Conservation (phyloP, 805 yeast genomes). For the Cyberlindnera amylophila region DNA sequence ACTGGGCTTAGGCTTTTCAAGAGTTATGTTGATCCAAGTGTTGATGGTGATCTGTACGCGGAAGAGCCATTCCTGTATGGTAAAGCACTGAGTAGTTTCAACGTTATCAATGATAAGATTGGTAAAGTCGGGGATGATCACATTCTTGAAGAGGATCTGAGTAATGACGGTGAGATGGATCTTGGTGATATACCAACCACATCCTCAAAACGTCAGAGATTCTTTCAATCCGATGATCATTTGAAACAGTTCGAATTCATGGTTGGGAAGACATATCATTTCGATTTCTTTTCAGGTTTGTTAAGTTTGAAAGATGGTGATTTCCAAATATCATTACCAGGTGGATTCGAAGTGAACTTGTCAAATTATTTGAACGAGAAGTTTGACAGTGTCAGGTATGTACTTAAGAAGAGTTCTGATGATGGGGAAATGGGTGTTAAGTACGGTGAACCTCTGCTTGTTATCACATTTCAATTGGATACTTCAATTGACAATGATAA, state of each 20-base stretch:
- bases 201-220: conserved; percentile 38
- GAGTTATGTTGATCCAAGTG: conserved; percentile 58
- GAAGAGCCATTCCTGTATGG: conserved; percentile 66
- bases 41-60: conserved; percentile 55
- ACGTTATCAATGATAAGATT: conserved; percentile 34
- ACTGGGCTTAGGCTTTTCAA: conserved; percentile 55
- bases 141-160: conserved; percentile 21
- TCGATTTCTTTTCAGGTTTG: conserved; percentile 54
- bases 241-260: conserved; percentile 40
- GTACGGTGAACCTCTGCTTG: conserved; percentile 20
- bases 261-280: conserved; percentile 35
- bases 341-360: conserved; percentile 43
- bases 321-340: conserved; percentile 52
- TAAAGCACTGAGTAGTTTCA: conserved; percentile 53
- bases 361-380: conserved; percentile 40
- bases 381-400: conserved; percentile 44
- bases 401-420: conserved; percentile 29
- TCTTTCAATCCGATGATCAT: conserved; percentile 37
- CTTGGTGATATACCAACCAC: conserved; percentile 29
- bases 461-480: conserved; percentile 21
- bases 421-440: conserved; percentile 16
- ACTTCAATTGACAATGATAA: too few relatives aligned
- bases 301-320: conserved; percentile 47
- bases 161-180: conserved; percentile 13
- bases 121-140: conserved; percentile 12